These are phyloP conservation scores for Lactarius trivialis DNA, from an alignment of 768 basidiomycete species.

Conservation along the genomic window DNA sequence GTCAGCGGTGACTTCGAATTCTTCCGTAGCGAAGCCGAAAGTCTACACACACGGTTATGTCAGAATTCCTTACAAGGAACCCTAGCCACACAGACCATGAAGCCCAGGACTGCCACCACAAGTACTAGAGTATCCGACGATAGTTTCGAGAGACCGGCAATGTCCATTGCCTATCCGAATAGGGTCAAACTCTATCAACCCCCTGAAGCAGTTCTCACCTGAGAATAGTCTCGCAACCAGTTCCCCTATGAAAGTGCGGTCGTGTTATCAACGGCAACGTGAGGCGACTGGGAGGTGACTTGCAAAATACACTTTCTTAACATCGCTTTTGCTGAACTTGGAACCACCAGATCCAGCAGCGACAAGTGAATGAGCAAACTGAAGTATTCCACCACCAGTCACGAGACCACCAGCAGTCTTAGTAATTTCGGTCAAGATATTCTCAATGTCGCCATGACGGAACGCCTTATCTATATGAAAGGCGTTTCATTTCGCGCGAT, in stretches of 20 bases:
- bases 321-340: conserved; percentile 58
- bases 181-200: conserved; percentile 2
- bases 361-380: conserved; percentile 43
- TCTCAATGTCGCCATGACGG: conserved; percentile 72
- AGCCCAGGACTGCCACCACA: conserved; percentile 51
- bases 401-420: conserved; percentile 47
- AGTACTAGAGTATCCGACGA: conserved; percentile 57
- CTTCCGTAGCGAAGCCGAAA: conserved; percentile 56
- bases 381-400: conserved; percentile 42
- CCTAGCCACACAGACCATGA: conserved; percentile 36
- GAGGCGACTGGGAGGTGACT: conserved; percentile 21
- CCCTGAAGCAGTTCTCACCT: conserved; percentile 31
- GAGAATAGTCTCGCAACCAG: conserved; percentile 66
- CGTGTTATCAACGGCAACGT: not conserved
- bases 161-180: conserved; percentile 53
- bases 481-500: not conserved
- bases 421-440: conserved; percentile 51
- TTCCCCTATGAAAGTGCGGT: conserved; percentile 40
- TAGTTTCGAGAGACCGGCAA: conserved; percentile 60
- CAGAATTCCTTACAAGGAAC: not conserved
- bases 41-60: conserved; percentile 34
- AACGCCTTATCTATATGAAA: conserved; percentile 56
- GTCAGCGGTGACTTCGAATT: conserved; percentile 67
- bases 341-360: conserved; percentile 42
- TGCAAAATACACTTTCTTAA: conserved; percentile 64